These are phyloP conservation scores for Penicillium verrucosum DNA, from an alignment of 2,329 filamentous ascomycete species.

Conservation along the genomic window DNA sequence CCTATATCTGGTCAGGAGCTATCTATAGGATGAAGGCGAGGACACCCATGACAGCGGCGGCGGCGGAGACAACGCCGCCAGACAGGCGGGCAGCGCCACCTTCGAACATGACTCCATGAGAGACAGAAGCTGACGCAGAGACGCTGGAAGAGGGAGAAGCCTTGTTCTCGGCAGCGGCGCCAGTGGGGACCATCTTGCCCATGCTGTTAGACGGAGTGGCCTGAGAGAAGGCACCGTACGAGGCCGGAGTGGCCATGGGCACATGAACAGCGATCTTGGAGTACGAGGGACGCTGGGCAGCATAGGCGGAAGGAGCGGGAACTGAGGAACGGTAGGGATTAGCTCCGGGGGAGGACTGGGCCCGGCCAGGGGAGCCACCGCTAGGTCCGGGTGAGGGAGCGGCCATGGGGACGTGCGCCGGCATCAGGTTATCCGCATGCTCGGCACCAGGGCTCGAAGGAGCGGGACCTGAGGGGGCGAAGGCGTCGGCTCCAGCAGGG, in stretches of 20 bases:
- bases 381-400: not conserved
- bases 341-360: not conserved
- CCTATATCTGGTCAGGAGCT: not conserved
- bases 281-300: slow-evolving; percentile 15
- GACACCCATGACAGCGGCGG: slow-evolving; percentile 26
- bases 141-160: slow-evolving; percentile 33
- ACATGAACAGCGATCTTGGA: slow-evolving; percentile 30
- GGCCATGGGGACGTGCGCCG: not conserved
- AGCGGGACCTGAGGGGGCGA: not conserved
- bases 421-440: not conserved
- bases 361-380: not conserved
- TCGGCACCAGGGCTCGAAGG: not conserved
- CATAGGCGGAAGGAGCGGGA: slow-evolving; percentile 8
- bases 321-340: not conserved
- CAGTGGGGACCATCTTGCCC: slow-evolving; percentile 36
- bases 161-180: slow-evolving; percentile 27
- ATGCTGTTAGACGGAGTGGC: slow-evolving; percentile 26
- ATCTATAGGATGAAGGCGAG: slow-evolving; percentile 30
- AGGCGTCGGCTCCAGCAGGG: not conserved
- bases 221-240: slow-evolving; percentile 21
- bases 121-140: slow-evolving; percentile 34
- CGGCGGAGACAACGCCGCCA: slow-evolving; percentile 23
- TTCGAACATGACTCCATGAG: slow-evolving; percentile 21
- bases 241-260: slow-evolving; percentile 16
- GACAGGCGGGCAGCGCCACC: slow-evolving; percentile 23